phyloP scores from a whole-genome alignment of 192 early-diverging fungal species.

The Kappamyces sp. region DNA sequence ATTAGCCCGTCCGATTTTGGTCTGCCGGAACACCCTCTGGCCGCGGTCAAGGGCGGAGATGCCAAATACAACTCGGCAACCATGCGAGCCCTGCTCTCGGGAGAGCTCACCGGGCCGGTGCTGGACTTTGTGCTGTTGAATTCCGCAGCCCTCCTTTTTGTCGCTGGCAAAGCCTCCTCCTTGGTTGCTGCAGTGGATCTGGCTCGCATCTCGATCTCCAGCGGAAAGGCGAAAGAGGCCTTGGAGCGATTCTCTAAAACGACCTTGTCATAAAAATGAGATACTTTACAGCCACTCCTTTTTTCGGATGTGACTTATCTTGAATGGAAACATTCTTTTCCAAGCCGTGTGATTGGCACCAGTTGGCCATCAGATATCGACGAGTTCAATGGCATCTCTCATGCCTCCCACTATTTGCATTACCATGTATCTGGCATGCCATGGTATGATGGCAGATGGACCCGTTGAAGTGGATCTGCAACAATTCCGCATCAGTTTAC shows the following conservation, averaged over 20 bases:
- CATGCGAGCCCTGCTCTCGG: slow-evolving; percentile 63
- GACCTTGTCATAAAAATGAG: too few relatives aligned
- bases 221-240: slow-evolving; percentile 59
- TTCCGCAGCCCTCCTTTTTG: slow-evolving; percentile 75
- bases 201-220: slow-evolving; percentile 66
- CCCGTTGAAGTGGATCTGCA: too few relatives aligned
- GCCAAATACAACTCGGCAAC: slow-evolving; percentile 67
- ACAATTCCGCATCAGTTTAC: too few relatives aligned
- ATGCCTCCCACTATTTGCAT: too few relatives aligned
- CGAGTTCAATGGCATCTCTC: too few relatives aligned
- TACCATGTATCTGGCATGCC: too few relatives aligned
- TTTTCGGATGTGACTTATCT: too few relatives aligned
- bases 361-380: too few relatives aligned
- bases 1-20: slow-evolving; percentile 86
- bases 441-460: too few relatives aligned
- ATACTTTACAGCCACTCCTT: too few relatives aligned
- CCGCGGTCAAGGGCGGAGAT: slow-evolving; percentile 63
- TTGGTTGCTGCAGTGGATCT: slow-evolving; percentile 72
- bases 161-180: slow-evolving; percentile 65
- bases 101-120: slow-evolving; percentile 59
- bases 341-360: too few relatives aligned
- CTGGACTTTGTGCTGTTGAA: slow-evolving; percentile 92
- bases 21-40: slow-evolving; percentile 66
- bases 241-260: slow-evolving; percentile 56
- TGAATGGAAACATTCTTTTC: too few relatives aligned